Evolutionary conservation across 2,329 filamentous ascomycete genomes (phyloP).

Genomic region (Aspergillus sp.): DNA sequence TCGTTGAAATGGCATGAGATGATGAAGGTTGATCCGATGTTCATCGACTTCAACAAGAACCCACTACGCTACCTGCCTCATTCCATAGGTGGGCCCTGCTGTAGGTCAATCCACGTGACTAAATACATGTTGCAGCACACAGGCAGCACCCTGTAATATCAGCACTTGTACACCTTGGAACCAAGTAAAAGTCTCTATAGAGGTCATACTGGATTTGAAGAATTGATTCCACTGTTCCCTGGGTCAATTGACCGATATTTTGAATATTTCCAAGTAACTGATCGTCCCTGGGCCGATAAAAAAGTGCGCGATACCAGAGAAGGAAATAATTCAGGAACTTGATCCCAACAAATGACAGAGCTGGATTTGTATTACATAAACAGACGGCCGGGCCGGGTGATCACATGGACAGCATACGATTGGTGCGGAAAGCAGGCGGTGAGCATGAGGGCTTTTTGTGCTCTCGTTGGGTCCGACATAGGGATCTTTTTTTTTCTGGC

Average conservation of each 20-base stretch:
- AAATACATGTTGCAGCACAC: too few species aligned
- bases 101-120: too few species aligned
- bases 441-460: constrained; percentile 3
- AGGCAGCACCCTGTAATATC: too few species aligned
- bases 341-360: not conserved
- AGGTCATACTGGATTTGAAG: not conserved
- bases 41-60: too few species aligned
- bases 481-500: constrained; percentile 5
- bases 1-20: too few species aligned
- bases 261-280: constrained; percentile 5
- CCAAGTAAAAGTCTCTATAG: not conserved
- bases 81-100: too few species aligned
- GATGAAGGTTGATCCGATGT: too few species aligned
- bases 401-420: not conserved
- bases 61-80: too few species aligned
- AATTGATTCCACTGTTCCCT: not conserved
- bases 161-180: not conserved
- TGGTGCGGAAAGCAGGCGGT: constrained; percentile 17
- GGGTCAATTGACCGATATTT: constrained; percentile 3
- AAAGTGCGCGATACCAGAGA: not conserved
- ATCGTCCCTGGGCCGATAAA: constrained; percentile 1
- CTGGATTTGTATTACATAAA: not conserved
- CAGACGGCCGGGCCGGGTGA: not conserved
- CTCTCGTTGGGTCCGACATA: not conserved
- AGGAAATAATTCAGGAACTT: not conserved